Conservation (phyloP, 306 rosid species). For the Prunus mume region DNA sequence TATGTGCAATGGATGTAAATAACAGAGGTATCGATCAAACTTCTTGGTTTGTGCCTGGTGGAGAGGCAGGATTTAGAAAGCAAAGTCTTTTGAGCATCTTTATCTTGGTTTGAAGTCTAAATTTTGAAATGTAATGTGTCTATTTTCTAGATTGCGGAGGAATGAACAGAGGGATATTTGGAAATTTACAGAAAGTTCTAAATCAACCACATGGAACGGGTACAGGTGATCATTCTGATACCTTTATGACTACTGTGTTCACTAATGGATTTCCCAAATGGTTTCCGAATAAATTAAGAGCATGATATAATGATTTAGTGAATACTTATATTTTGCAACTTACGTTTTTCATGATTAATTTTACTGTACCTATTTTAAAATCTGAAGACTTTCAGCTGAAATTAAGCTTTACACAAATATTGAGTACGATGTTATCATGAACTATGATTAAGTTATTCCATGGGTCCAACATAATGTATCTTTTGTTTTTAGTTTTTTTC, state of each 20-base stretch:
- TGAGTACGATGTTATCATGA: not conserved
- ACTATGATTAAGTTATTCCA: not conserved
- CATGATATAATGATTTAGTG: not conserved
- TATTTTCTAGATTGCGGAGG: slow-evolving; percentile 36
- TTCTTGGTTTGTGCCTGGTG: not conserved
- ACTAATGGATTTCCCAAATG: not conserved
- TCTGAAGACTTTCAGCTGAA: not conserved
- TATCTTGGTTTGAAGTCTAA: not conserved
- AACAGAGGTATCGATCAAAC: slow-evolving; percentile 26
- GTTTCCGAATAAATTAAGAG: not conserved
- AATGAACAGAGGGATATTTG: slow-evolving; percentile 36
- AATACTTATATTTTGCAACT: not conserved
- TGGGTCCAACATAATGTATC: not conserved
- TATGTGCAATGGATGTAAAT: slow-evolving; percentile 31
- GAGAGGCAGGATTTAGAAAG: slow-evolving; percentile 1
- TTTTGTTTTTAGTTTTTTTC: not conserved
- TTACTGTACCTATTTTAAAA: not conserved
- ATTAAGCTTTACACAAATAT: not conserved
- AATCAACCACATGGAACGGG: slow-evolving; percentile 43
- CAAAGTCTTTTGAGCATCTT: not conserved
- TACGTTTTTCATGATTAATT: not conserved
- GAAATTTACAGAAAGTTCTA: slow-evolving; percentile 37
- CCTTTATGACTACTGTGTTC: slow-evolving; percentile 9
- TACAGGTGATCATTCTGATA: slow-evolving; percentile 45
- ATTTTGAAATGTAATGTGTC: not conserved